Evolutionary conservation across 2,329 filamentous ascomycete species (phyloP), one percentile per base, ranked within the genome.

Genomic region (Bipolaris zeicola): DNA sequence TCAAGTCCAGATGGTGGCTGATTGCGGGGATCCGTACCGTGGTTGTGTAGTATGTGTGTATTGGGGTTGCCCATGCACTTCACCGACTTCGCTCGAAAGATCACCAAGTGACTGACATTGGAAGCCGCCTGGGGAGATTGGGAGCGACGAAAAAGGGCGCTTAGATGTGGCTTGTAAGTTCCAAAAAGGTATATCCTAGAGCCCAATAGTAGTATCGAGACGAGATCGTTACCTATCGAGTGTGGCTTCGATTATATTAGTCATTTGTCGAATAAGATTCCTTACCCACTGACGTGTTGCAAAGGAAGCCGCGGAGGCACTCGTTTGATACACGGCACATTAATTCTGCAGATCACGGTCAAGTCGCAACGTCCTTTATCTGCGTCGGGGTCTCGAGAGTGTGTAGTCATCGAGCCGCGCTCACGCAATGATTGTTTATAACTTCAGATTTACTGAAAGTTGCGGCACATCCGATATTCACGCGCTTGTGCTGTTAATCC

Each of bases 201-300:
- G 39, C 16, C 42, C 22, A 51, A 51, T 31, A 20, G 31, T 47
- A 38, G 22, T 53, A 52, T 24, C 20, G 31, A 43, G 31, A 28
- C 43, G 50, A 43, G 26, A 34, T 38, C 16, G n/a, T 33, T 18
- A 43, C 18, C 33, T 33, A 18, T 42, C 38, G 16, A 44, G 34
- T 22, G 44, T 28, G 45, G 44, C 42, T 36, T 57, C n/a, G 54
- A 57, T 34, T 53, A 34, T 34, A 53, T 48, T 53, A 53, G 54
- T 53, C 54, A 49, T 49, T 53, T 42, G 38, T 51, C 33, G 37
- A 36, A 49, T 26, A 22, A 39, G 33, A 44, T 54, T 50, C 39
- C 18, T 31, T 43, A 5, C 8, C 41, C 39, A 48, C 50, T 57
- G 34, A 50, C 34, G 44, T 47, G 44, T 20, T 39, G 50, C 16